Evolutionary conservation across 345 rosid genomes (phyloP).

Genomic region (Populus euphratica): DNA sequence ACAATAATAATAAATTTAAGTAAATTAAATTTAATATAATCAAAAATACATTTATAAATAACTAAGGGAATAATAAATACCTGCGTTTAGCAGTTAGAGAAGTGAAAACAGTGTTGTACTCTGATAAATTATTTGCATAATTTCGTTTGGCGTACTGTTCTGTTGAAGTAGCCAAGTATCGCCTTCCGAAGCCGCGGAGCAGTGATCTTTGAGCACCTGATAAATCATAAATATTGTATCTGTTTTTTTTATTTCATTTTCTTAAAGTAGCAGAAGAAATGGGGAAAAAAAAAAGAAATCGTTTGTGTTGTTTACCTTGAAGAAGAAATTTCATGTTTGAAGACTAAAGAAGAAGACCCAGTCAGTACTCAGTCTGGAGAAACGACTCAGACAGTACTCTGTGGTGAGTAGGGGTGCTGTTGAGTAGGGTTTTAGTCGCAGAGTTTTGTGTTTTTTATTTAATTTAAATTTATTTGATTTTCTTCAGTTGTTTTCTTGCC

Average conservation of each 20-base stretch:
- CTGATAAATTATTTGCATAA: conserved; percentile 67
- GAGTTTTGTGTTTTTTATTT: no score
- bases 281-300: no score
- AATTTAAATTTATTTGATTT: no score
- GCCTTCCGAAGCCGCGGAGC: conserved; percentile 45
- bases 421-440: no score
- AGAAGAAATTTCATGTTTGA: neutral
- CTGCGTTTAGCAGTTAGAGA: conserved; percentile 65
- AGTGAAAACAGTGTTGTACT: conserved; percentile 66
- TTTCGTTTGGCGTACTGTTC: conserved; percentile 59
- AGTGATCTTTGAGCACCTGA: conserved; percentile 44
- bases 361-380: neutral
- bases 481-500: no score
- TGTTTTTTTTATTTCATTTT: no score
- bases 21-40: neutral
- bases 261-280: neutral
- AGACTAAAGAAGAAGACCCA: neutral
- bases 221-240: neutral
- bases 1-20: neutral
- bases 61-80: conserved; percentile 25
- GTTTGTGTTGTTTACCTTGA: neutral
- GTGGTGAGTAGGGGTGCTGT: no score
- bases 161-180: conserved; percentile 47
- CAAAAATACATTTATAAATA: neutral
- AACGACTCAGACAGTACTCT: neutral